Base-by-base conservation (phyloP, 23 red algal genomes). In the Agarophyton chilense region DNA sequence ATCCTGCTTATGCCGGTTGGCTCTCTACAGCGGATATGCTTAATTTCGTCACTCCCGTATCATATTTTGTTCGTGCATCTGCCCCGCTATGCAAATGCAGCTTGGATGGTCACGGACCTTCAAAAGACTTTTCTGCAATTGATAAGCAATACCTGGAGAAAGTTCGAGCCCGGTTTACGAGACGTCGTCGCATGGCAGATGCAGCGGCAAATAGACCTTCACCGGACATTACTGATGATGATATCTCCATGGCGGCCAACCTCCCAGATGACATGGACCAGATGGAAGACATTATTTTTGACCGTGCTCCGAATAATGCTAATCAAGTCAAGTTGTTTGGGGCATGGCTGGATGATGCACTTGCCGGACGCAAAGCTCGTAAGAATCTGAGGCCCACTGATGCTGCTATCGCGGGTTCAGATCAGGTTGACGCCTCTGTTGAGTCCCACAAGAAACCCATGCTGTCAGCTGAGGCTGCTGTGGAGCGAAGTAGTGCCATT, bases 281-380 rank as follows among this genome's bases (percentile, higher is more conserved):
- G 39, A 82, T 94, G 46, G 92, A 94, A n/a, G 92, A 87, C 50
- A 84, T 94, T 35, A 43, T 84, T 25, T 88, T 88, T 62, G 79
- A 85, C 66, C 81, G 82, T 51, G 67, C 58, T 68, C 79, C 92
- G 12, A 76, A 94, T 40, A 89, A 94, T 52, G 78, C 29, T 40
- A 89, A 89, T 26, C 81, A 91, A 31, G 94, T 96, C 21, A 58
- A 60, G 46, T 35, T 92, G 52, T 93, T 92, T 45, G 94, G 94
- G 2, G 94, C 47, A 11, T 96, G 94, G 94, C 84, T 96, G 22
- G 94, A 96, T 65, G 94, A 96, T 21, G 49, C 78, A 7, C 36
- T 92, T 22, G 94, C 89, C 25, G 94, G 94, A 14, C 78, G 90
- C 14, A 93, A 89, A 63, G 90, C 77, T 42, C 36, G 62, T 4